phyloP scores from a whole-genome alignment of 768 basidiomycete species.

The Phanerochaete carnosa region DNA sequence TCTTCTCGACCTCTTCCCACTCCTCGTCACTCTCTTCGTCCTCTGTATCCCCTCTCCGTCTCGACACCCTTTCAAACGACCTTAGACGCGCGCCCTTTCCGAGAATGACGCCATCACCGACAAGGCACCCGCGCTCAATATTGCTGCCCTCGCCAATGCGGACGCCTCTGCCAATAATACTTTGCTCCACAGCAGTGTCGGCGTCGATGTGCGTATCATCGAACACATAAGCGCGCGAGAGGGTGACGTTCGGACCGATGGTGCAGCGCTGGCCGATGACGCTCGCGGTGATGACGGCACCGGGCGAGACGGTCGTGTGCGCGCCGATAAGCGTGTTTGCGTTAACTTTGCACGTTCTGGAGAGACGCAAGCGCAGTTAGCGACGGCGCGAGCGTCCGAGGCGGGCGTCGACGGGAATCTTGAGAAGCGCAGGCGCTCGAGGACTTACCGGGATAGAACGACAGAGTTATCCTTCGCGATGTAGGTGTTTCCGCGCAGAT shows the following conservation, averaged over 20 bases:
- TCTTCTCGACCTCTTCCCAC: slow-evolving; percentile 61
- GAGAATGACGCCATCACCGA: slow-evolving; percentile 78
- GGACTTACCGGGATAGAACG: slow-evolving; percentile 70
- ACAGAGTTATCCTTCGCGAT: slow-evolving; percentile 78
- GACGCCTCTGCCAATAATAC: slow-evolving; percentile 82
- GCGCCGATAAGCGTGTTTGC: slow-evolving; percentile 86
- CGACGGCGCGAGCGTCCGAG: not conserved
- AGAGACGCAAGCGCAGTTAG: not conserved
- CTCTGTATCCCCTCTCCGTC: slow-evolving; percentile 33
- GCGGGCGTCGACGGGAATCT: not conserved
- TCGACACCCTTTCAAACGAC: slow-evolving; percentile 75
- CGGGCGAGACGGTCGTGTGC: slow-evolving; percentile 60
- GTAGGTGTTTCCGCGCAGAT: slow-evolving; percentile 86
- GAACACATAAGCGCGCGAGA: slow-evolving; percentile 81
- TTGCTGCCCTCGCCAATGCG: slow-evolving; percentile 60
- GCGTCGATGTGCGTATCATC: slow-evolving; percentile 72
- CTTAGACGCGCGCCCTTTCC: slow-evolving; percentile 67
- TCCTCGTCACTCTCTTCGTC: slow-evolving; percentile 34
- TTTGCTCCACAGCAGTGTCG: slow-evolving; percentile 66
- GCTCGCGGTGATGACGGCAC: slow-evolving; percentile 63
- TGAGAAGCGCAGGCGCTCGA: not conserved
- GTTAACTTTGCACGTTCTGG: slow-evolving; percentile 81
- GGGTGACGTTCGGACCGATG: slow-evolving; percentile 66
- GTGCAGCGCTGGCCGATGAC: slow-evolving; percentile 75
- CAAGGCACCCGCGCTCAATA: slow-evolving; percentile 73